Conservation (phyloP, 192 early-diverging fungal genomes). For the Thamnidium elegans region DNA sequence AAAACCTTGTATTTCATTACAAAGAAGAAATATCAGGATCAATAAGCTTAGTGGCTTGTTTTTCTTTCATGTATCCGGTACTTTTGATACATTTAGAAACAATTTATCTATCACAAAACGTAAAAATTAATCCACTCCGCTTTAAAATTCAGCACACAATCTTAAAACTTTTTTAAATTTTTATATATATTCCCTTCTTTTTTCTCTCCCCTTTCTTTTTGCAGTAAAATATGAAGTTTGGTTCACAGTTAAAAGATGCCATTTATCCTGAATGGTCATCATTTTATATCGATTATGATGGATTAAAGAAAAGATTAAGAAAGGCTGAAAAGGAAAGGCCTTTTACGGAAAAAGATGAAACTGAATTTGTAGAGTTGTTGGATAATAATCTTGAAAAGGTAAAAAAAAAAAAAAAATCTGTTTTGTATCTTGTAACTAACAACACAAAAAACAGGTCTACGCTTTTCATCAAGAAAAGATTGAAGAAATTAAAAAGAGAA, state of each 20-base stretch:
- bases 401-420: slow-evolving; percentile 12
- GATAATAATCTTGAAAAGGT: slow-evolving; percentile 90
- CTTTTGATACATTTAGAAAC: too few species aligned
- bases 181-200: neutral
- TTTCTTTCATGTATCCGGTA: too few species aligned
- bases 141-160: too few species aligned
- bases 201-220: neutral
- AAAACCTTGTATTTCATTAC: too few species aligned
- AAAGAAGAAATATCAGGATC: too few species aligned
- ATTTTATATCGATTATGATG: slow-evolving; percentile 80
- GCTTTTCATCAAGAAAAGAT: slow-evolving; percentile 72
- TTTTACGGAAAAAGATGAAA: slow-evolving; percentile 85
- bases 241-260: slow-evolving; percentile 68
- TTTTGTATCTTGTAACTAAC: slow-evolving; percentile 8
- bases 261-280: slow-evolving; percentile 78
- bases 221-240: slow-evolving; percentile 79
- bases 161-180: neutral
- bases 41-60: too few species aligned
- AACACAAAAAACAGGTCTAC: slow-evolving; percentile 48
- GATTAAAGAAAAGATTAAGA: slow-evolving; percentile 81
- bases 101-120: too few species aligned
- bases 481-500: slow-evolving; percentile 68
- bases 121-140: too few species aligned
- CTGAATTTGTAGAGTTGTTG: slow-evolving; percentile 85
- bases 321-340: slow-evolving; percentile 57